A percentile compares a stretch with the other conserved stretches of the same genome.
Conservation (phyloP, 139 green algal species). For the Chlamydomonas sp. region DNA sequence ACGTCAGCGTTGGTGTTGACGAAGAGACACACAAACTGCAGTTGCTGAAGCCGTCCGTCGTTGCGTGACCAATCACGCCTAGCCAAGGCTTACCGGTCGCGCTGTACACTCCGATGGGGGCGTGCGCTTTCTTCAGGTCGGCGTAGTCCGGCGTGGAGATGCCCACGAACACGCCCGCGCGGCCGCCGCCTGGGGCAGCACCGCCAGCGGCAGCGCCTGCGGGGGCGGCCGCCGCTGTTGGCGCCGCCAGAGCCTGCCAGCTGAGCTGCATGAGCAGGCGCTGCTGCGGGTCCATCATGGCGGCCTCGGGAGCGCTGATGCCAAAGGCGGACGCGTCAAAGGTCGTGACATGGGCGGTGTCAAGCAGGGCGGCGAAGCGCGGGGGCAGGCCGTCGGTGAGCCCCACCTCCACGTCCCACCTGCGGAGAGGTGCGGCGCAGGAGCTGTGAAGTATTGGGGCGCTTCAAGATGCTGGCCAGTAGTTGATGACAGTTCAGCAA, state of each 20-base stretch:
- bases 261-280: conserved; percentile 78
- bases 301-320: conserved; percentile 72
- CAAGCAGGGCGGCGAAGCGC: conserved; percentile 72
- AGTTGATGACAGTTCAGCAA: no score
- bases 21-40: background rate
- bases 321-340: conserved; percentile 82
- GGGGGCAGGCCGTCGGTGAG: conserved; percentile 44
- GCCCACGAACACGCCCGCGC: conserved; percentile 58
- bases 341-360: conserved; percentile 28
- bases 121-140: conserved; percentile 56
- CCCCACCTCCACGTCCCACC: conserved; percentile 63
- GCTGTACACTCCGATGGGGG: conserved; percentile 63
- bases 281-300: conserved; percentile 81
- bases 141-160: conserved; percentile 69
- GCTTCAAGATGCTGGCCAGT: no score
- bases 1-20: background rate
- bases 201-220: background rate
- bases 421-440: background rate
- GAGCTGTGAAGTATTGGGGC: background rate
- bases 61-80: background rate
- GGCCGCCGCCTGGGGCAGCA: background rate
- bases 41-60: background rate
- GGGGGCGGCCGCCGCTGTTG: background rate
- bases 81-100: conserved; percentile 56
- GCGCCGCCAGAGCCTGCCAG: conserved; percentile 3